These are phyloP conservation scores for Fusarium nurragi DNA, from an alignment of 2,329 filamentous ascomycete genomes.

Conservation along the genomic window DNA sequence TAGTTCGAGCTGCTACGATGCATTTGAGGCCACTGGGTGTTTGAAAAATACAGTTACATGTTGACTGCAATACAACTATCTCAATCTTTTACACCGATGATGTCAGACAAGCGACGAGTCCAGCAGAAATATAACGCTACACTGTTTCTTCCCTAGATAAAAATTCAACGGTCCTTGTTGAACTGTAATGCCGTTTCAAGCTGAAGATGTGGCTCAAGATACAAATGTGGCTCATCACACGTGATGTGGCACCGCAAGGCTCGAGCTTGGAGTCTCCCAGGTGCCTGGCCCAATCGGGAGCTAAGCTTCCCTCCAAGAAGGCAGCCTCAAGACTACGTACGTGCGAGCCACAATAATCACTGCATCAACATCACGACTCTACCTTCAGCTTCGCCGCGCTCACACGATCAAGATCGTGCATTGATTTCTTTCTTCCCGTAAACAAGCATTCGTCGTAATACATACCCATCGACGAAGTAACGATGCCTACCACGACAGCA, in stretches of 20 bases:
- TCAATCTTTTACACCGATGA: conserved; percentile 11
- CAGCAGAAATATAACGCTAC: conserved; percentile 3
- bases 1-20: background rate
- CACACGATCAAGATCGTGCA: conserved; percentile 32
- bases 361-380: conserved; percentile 36
- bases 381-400: conserved; percentile 25
- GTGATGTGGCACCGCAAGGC: conserved; percentile 33
- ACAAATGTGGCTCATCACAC: conserved; percentile 18
- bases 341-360: conserved; percentile 39
- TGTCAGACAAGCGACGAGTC: conserved; percentile 7
- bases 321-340: conserved; percentile 49
- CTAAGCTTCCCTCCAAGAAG: conserved; percentile 45
- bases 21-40: background rate
- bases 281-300: conserved; percentile 43
- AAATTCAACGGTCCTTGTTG: background rate
- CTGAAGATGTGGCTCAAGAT: conserved; percentile 17
- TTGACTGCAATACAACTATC: background rate
- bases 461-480: conserved; percentile 46
- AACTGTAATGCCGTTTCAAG: background rate
- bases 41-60: background rate
- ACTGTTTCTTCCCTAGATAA: background rate
- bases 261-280: conserved; percentile 25
- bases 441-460: conserved; percentile 28
- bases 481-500: conserved; percentile 95
- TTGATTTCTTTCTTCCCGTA: conserved; percentile 12